Conservation (phyloP, 1,284 basidiomycete species). For the Apiotrichum mycotoxinovorans region DNA sequence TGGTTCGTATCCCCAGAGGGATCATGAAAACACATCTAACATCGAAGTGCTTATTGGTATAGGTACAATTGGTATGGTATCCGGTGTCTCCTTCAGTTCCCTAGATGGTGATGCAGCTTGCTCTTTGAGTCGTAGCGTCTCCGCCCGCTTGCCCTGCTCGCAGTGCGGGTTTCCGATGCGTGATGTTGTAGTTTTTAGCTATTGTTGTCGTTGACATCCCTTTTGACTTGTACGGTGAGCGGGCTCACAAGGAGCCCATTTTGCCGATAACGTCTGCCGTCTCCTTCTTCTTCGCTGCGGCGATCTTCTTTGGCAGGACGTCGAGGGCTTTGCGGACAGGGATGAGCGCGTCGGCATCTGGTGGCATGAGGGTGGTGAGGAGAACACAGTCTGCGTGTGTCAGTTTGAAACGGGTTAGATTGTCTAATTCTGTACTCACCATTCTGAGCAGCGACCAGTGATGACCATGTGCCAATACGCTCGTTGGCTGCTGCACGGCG, state of each 20-base stretch:
- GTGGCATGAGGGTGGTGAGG: constrained; percentile 13
- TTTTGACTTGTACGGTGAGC: neutral
- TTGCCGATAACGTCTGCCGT: constrained; percentile 11
- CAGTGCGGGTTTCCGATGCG: no score
- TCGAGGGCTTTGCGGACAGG: constrained; percentile 9
- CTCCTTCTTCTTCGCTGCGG: constrained; percentile 5
- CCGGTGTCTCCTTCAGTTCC: no score
- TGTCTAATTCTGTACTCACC: neutral
- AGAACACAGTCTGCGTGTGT: constrained; percentile 4
- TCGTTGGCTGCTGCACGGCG: constrained; percentile 82
- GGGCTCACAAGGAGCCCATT: constrained; percentile 3
- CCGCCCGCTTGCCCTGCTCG: no score
- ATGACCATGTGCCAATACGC: constrained; percentile 72
- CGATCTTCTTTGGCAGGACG: constrained; percentile 11
- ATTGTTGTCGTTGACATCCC: no score
- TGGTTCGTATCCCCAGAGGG: no score
- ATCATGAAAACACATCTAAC: no score
- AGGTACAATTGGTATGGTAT: no score
- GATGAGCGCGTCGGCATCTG: constrained; percentile 8
- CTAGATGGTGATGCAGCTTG: no score
- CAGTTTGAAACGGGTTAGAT: neutral
- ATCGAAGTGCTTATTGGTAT: no score
- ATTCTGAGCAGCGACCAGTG: constrained; percentile 66
- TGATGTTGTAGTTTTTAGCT: no score
- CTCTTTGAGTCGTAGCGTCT: no score